A percentile compares a stretch with the other conserved stretches of the same genome.
phyloP scores from a whole-genome alignment of 306 rosid genomes.

The Rosa chinensis region DNA sequence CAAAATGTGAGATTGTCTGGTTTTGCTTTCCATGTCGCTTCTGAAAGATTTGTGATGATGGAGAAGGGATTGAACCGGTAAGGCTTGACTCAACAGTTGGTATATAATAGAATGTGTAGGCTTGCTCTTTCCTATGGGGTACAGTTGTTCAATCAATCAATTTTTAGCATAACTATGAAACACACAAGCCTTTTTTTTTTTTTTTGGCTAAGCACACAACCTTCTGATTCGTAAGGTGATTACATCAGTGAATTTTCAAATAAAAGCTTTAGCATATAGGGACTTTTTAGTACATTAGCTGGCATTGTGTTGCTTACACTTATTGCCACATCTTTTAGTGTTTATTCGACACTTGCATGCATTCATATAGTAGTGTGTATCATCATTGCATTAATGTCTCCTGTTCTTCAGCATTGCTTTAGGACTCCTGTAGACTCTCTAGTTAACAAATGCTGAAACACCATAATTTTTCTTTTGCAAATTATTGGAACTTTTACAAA shows the following conservation, averaged over 20 bases:
- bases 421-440: not conserved
- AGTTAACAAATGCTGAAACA: too few species aligned
- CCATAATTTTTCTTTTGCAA: not conserved
- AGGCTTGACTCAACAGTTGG: not conserved
- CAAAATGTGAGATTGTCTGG: slow-evolving; percentile 1
- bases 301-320: not conserved
- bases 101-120: not conserved
- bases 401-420: not conserved
- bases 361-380: not conserved
- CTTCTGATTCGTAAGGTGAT: not conserved
- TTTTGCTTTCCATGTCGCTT: not conserved
- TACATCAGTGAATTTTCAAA: not conserved
- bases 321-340: not conserved
- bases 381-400: too few species aligned
- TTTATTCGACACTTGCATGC: not conserved
- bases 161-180: not conserved
- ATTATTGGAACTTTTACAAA: not conserved
- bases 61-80: not conserved
- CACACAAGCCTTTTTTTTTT: not conserved
- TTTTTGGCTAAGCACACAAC: not conserved
- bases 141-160: not conserved
- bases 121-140: not conserved
- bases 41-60: not conserved
- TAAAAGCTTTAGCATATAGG: not conserved
- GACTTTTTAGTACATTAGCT: not conserved